Evolutionary conservation across 202 grass and related monocot genomes (phyloP), one percentile per base, ranked within the genome.

Genomic region (Saccharum hybrid): DNA sequence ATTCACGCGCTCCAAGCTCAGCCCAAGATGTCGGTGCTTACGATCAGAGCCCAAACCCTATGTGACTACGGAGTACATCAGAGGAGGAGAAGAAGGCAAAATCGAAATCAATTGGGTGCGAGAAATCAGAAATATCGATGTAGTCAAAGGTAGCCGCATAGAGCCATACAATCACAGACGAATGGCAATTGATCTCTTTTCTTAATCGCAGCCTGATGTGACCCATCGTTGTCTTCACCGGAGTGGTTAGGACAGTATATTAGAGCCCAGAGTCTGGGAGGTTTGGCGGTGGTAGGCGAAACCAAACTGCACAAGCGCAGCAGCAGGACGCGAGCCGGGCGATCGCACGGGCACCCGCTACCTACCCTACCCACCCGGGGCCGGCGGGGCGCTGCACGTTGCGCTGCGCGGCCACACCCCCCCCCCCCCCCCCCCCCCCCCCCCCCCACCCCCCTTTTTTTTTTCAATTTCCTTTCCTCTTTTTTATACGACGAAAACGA

Each of bases 341-440:
- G 57, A 26, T 62, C 59, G 57, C 33, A 41, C 78, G 46, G 62
- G 30, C 62, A 42, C 68, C 34, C 36, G 15, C 76, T 10, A 14
- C n/a, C n/a, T n/a, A n/a, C n/a, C 51, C 66, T 26, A 70, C 77
- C 77, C 56, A 46, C 78, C 66, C 48, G 23, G 67, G 66, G 38
- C 14, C 5, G 18, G 8, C 37, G 61, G 43, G 48, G 2, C 42
- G 10, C 42, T 45, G 68, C 62, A 66, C 63, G 77, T 80, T 54
- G 42, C 78, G 59, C 40, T 26, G 22, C 75, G 8, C 54, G 75
- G 60, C 75, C 60, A 57, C n/a, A n/a, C n/a, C n/a, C n/a, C n/a
- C n/a, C n/a, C n/a, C n/a, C n/a, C n/a, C n/a, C n/a, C n/a, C n/a
- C n/a, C n/a, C n/a, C n/a, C n/a, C n/a, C n/a, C n/a, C n/a, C n/a